These are phyloP conservation scores for Vachellia pachyceras DNA, from an alignment of 306 rosid genomes.

Conservation along the genomic window DNA sequence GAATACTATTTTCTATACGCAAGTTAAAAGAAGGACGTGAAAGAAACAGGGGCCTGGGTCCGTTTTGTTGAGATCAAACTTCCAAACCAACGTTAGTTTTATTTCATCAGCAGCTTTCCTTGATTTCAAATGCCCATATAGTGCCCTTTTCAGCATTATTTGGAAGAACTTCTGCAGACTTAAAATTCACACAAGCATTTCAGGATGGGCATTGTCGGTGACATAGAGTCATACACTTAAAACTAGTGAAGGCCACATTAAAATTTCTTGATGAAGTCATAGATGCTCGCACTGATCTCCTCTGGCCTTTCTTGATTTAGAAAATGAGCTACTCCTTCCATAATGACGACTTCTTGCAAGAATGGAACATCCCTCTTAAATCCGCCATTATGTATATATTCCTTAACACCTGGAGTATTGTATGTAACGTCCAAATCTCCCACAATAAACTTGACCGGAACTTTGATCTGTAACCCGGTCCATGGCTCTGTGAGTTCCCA, in stretches of 20 bases:
- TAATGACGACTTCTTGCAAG: slow-evolving; percentile 65
- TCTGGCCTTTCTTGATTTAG: slow-evolving; percentile 68
- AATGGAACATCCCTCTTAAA: slow-evolving; percentile 61
- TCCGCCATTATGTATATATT: slow-evolving; percentile 61
- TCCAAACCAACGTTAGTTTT: too few species aligned
- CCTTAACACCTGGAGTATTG: slow-evolving; percentile 59
- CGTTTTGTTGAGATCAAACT: too few species aligned
- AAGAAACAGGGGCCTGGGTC: background rate
- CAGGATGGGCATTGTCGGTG: too few species aligned
- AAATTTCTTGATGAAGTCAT: slow-evolving; percentile 70
- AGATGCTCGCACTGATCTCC: slow-evolving; percentile 58
- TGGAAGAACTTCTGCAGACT: slow-evolving; percentile 13
- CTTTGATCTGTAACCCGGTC: slow-evolving; percentile 67
- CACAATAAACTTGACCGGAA: slow-evolving; percentile 71
- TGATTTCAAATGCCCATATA: too few species aligned
- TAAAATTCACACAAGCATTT: background rate
- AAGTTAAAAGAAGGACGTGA: background rate
- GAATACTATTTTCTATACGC: too few species aligned
- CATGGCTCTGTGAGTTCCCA: slow-evolving; percentile 81
- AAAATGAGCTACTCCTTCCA: slow-evolving; percentile 71
- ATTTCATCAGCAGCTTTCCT: too few species aligned
- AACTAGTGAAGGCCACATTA: slow-evolving; percentile 16
- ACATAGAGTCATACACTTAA: too few species aligned
- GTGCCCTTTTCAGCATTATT: background rate
- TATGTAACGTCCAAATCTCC: slow-evolving; percentile 70